These are phyloP conservation scores for Schizothecium vesticola DNA, from an alignment of 495 filamentous ascomycete genomes.

Conservation along the genomic window DNA sequence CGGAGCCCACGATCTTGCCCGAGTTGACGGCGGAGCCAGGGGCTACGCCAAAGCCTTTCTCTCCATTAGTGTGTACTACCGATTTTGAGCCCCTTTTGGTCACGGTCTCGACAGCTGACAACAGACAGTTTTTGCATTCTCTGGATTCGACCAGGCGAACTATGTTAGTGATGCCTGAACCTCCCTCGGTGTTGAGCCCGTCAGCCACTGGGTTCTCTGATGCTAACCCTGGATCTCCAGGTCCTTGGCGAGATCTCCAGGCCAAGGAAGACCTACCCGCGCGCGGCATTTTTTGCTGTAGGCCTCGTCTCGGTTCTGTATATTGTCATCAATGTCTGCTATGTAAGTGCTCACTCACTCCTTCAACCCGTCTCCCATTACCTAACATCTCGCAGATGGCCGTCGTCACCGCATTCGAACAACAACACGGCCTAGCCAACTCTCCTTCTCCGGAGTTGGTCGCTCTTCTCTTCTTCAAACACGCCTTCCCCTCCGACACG, in stretches of 20 bases:
- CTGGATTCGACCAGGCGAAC: conserved; percentile 40
- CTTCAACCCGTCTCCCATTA: not conserved
- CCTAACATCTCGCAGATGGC: conserved; percentile 15
- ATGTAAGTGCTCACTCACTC: conserved; percentile 28
- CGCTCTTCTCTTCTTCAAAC: conserved; percentile 19
- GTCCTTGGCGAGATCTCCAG: conserved; percentile 41
- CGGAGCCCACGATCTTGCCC: conserved; percentile 9
- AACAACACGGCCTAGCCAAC: not conserved
- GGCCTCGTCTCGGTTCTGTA: conserved; percentile 32
- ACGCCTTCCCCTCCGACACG: conserved; percentile 13
- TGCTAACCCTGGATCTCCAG: too few relatives aligned
- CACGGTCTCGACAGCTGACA: not conserved
- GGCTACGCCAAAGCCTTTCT: conserved; percentile 33
- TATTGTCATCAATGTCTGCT: conserved; percentile 42
- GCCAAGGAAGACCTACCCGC: conserved; percentile 38
- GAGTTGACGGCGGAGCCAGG: conserved; percentile 26
- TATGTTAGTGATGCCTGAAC: conserved; percentile 20
- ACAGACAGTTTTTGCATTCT: conserved; percentile 28
- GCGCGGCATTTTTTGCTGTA: conserved; percentile 30
- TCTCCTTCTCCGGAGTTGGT: conserved; percentile 7
- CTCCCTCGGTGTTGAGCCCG: not conserved
- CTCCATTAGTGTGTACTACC: conserved; percentile 17
- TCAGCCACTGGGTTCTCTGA: not conserved
- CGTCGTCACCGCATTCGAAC: conserved; percentile 20
- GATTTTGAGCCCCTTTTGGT: not conserved